Evolutionary conservation across 2,329 filamentous ascomycete species (phyloP), one percentile per base, ranked within the genome.

Genomic region (Chrysosporium queenslandicum): DNA sequence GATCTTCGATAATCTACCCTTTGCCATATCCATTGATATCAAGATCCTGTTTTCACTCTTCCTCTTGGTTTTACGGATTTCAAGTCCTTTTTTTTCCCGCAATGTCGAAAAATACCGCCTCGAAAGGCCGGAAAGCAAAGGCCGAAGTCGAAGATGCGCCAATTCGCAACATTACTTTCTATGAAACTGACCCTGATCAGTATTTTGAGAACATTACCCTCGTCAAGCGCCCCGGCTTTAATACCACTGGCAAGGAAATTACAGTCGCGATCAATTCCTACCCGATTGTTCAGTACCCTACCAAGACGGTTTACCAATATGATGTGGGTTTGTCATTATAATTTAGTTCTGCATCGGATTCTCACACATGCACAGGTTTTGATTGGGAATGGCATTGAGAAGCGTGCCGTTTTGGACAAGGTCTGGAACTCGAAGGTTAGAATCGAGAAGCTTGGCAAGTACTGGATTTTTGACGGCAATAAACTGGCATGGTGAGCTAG

Each of bases 401-500:
- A 85, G 67, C 74, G 77, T 3, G 77, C 78, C 3, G 72, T 92
- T 3, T 77, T 88, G 61, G 82, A 81, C 65, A 89, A 87, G 64
- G 78, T 89, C 25, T 96, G 88, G 87, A 70, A 79, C 1, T 85
- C 83, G 0, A 71, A 76, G 1, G 67, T 71, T 0, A 75, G 89
- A 5, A 78, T 85, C 64, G 56, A 68, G 0, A 68, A 70, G 2
- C 69, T 90, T 1, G 71, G 73, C 1, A 67, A 71, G 2, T 72
- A 73, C 39, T 88, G 84, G 78, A 78, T 96, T 52, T 89, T 81
- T 60, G 89, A 97, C 70, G 87, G 87, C 25, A 83, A 84, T 62
- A 87, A 85, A 66, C 76, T 98, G 43, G 90, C 88, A 14, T 98
- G 92, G 91, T 86, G 72, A 61, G 72, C 67, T 54, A 21, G 20